Evolutionary conservation across 768 basidiomycete species (phyloP).

Genomic region (Daedaleopsis nitida): DNA sequence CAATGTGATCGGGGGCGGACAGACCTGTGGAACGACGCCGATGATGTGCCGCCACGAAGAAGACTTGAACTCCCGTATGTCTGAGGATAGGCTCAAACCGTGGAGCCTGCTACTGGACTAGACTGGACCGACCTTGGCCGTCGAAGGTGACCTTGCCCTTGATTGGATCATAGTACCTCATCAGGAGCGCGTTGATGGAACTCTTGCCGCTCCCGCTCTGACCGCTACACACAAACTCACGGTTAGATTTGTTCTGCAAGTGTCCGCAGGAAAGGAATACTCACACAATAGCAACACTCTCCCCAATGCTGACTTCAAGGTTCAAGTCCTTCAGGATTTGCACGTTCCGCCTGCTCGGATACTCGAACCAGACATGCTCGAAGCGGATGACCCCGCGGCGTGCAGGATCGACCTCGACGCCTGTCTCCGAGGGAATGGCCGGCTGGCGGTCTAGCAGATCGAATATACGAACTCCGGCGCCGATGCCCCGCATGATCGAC

Average conservation of each 20-base stretch:
- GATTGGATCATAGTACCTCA: slow-evolving; percentile 90
- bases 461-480: slow-evolving; percentile 92
- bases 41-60: slow-evolving; percentile 88
- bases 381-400: slow-evolving; percentile 76
- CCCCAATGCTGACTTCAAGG: slow-evolving; percentile 78
- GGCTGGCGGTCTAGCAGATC: slow-evolving; percentile 85
- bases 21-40: slow-evolving; percentile 87
- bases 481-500: slow-evolving; percentile 95
- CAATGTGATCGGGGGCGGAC: slow-evolving; percentile 18
- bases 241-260: slow-evolving; percentile 2
- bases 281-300: slow-evolving; percentile 90
- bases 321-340: slow-evolving; percentile 83
- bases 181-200: slow-evolving; percentile 82
- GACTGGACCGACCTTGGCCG: slow-evolving; percentile 63
- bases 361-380: slow-evolving; percentile 84
- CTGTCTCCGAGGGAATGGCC: slow-evolving; percentile 65
- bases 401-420: slow-evolving; percentile 54
- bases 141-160: slow-evolving; percentile 82
- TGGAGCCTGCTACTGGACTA: not conserved
- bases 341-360: slow-evolving; percentile 82
- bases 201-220: slow-evolving; percentile 95
- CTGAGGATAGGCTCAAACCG: slow-evolving; percentile 37
- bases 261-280: slow-evolving; percentile 34
- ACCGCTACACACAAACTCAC: slow-evolving; percentile 51
- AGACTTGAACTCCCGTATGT: slow-evolving; percentile 84